Conservation (phyloP, 2,329 filamentous ascomycete genomes). For the Aspergillus fumigatiaffinis region DNA sequence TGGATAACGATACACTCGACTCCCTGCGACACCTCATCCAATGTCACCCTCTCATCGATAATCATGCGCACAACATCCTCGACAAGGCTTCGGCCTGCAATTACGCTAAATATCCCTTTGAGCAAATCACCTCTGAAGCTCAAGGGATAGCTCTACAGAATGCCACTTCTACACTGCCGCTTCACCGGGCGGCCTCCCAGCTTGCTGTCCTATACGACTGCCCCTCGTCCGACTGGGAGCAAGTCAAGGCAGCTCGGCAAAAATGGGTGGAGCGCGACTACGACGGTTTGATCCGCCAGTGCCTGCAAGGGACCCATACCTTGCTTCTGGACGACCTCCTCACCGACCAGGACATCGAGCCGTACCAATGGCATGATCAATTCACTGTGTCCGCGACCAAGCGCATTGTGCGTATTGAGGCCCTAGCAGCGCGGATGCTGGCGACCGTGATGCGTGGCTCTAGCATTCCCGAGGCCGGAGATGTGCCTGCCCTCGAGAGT, state of each 20-base stretch:
- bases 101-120: slow-evolving; percentile 44
- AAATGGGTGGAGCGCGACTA: slow-evolving; percentile 48
- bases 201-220: slow-evolving; percentile 63
- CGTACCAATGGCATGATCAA: slow-evolving; percentile 61
- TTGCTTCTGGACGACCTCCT: slow-evolving; percentile 78
- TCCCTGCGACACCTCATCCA: slow-evolving; percentile 35
- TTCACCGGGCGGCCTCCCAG: slow-evolving; percentile 66
- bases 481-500: slow-evolving; percentile 10
- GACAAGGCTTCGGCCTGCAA: slow-evolving; percentile 28
- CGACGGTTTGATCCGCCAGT: slow-evolving; percentile 58
- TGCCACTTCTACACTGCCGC: slow-evolving; percentile 60
- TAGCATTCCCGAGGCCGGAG: slow-evolving; percentile 29
- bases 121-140: slow-evolving; percentile 70
- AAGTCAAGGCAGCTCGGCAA: slow-evolving; percentile 48
- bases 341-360: slow-evolving; percentile 52
- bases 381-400: slow-evolving; percentile 63
- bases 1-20: slow-evolving; percentile 24
- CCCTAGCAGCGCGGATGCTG: slow-evolving; percentile 61
- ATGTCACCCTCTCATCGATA: slow-evolving; percentile 44
- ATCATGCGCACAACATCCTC: slow-evolving; percentile 47
- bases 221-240: slow-evolving; percentile 56
- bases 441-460: slow-evolving; percentile 42
- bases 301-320: slow-evolving; percentile 67
- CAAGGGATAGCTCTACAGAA: slow-evolving; percentile 63
- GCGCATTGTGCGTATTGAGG: slow-evolving; percentile 74